These are phyloP conservation scores for Syzygium jambos DNA, from an alignment of 345 rosid genomes.

Conservation along the genomic window DNA sequence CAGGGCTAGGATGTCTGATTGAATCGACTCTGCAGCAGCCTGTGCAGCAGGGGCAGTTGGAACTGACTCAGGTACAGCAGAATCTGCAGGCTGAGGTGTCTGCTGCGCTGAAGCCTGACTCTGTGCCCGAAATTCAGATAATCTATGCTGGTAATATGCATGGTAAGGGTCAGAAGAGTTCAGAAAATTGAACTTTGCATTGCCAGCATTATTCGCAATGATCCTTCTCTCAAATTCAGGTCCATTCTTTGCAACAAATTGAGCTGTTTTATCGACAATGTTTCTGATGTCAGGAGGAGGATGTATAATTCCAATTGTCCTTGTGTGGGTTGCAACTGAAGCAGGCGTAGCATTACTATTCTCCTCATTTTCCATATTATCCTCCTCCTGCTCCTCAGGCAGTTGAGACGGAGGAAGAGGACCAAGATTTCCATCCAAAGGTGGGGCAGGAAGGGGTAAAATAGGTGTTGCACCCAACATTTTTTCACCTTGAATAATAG, in stretches of 20 bases:
- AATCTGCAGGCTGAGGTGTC: slow-evolving; percentile 21
- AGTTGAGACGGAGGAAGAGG: slow-evolving; percentile 55
- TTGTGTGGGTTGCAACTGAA: slow-evolving; percentile 66
- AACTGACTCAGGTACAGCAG: slow-evolving; percentile 22
- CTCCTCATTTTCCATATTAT: slow-evolving; percentile 29
- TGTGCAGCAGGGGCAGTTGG: slow-evolving; percentile 10
- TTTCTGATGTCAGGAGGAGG: slow-evolving; percentile 81
- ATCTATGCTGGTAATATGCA: slow-evolving; percentile 64
- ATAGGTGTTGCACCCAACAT: slow-evolving; percentile 50
- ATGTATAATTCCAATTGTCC: slow-evolving; percentile 74
- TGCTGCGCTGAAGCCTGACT: slow-evolving; percentile 37
- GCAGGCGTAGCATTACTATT: slow-evolving; percentile 26
- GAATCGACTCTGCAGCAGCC: slow-evolving; percentile 27
- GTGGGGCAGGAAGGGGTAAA: slow-evolving; percentile 76
- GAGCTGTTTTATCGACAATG: slow-evolving; percentile 77
- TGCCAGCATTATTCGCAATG: slow-evolving; percentile 52
- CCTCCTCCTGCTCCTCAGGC: slow-evolving; percentile 32
- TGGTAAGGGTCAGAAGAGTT: slow-evolving; percentile 62
- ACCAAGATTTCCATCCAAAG: slow-evolving; percentile 50
- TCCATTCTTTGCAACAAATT: slow-evolving; percentile 69
- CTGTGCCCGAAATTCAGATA: slow-evolving; percentile 61
- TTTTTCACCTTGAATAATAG: slow-evolving; percentile 11
- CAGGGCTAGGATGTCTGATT: slow-evolving; percentile 53
- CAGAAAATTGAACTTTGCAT: slow-evolving; percentile 70
- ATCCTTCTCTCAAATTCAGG: slow-evolving; percentile 76